Conservation (phyloP, 306 rosid genomes). For the Acacia crassicarpa region DNA sequence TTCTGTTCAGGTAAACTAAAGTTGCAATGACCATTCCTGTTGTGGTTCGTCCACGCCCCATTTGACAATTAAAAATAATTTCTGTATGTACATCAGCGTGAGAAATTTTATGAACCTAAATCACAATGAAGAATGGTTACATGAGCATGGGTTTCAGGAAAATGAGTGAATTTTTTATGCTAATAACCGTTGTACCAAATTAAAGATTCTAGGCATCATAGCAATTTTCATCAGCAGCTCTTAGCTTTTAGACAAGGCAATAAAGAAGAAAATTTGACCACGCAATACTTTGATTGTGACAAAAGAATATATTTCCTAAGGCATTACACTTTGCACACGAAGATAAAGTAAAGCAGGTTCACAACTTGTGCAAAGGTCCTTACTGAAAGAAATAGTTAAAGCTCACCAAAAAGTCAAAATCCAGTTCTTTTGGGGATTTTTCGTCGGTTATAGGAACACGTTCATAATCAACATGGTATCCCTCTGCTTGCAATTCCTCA, state of each 20-base stretch:
- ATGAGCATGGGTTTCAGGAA: conserved; percentile 21
- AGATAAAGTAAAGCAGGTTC: conserved; percentile 12
- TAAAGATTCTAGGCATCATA: background rate
- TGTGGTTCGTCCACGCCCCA: conserved; percentile 96
- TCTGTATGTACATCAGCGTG: conserved; percentile 71
- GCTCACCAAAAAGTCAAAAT: conserved; percentile 91
- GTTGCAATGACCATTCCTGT: conserved; percentile 98
- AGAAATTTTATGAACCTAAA: conserved; percentile 81
- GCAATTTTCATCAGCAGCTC: conserved; percentile 11
- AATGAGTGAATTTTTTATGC: conserved; percentile 5
- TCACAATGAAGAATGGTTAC: conserved; percentile 36
- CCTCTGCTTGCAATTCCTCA: conserved; percentile 72
- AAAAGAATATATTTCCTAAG: conserved; percentile 22
- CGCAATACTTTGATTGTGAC: conserved; percentile 22
- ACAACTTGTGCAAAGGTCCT: conserved; percentile 13
- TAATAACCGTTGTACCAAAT: conserved; percentile 14
- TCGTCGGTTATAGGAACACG: conserved; percentile 96
- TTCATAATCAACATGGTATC: conserved; percentile 91
- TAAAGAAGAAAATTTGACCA: conserved; percentile 10
- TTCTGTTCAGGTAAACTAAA: conserved; percentile 74
- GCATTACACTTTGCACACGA: background rate
- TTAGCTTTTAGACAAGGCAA: conserved; percentile 11
- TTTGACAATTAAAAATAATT: conserved; percentile 92
- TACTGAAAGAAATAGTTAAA: background rate
- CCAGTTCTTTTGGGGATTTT: conserved; percentile 83